Evolutionary conservation across 2,329 filamentous ascomycete species (phyloP), one percentile per base, ranked within the genome.

Genomic region (Aureobasidium sp.): DNA sequence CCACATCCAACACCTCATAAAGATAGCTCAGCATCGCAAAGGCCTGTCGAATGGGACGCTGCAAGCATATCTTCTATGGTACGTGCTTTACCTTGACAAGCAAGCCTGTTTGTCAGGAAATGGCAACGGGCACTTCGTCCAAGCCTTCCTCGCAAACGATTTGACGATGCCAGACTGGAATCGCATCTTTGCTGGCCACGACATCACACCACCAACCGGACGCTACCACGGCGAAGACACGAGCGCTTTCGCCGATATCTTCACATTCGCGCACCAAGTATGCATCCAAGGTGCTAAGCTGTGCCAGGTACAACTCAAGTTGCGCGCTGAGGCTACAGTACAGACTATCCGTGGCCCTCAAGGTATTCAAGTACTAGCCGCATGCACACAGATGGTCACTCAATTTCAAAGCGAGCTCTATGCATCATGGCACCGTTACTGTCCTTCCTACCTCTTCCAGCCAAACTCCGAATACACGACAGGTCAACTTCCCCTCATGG

Each of bases 71-170:
- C 74, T 84, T 6, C 68, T 83, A 16, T 83, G 81, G 80, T 78
- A 76, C 69, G 76, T 82, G 41, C 79, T 78, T 66, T 76, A 76
- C 61, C 77, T 85, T 47, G 82, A 85, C 65, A 72, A 82, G n/a
- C 79, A 83, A 64, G 80, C 80, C 13, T 75, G 82, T 36, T 68
- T 85, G 50, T 79, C 60, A 29, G 64, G 64, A 16, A 48, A 53
- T n/a, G 60, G 59, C 14, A 42, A 57, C 13, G 50, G 55, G 32
- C 39, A 48, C 9, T 63, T 60, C 29, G 48, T 55, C 8, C 29
- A 29, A 2, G 42, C 49, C 27, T 48, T 59, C 29, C 44, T 62
- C 5, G 21, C 41, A 3, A 72, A 55, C 25, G 41, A 61, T 7
- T 11, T 61, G 36, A 32, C 42, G 3, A 34, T 61, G 49, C 59